Evolutionary conservation across 1,139 yeast species (phyloP).

Genomic region (Suhomyces choctaworum): DNA sequence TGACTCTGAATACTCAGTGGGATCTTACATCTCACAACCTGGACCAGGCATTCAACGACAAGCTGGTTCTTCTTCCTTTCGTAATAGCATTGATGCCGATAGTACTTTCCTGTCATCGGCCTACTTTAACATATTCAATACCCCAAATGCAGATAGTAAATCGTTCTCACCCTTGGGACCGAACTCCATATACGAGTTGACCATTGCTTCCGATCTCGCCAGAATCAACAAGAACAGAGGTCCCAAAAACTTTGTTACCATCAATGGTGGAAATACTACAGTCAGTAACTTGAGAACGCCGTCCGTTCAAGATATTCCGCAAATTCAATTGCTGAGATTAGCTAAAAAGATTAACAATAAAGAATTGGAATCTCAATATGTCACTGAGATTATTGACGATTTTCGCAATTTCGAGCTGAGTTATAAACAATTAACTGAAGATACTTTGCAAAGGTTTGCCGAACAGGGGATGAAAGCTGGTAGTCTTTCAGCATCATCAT

Average conservation of each 20-base stretch:
- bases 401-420: conserved; percentile 56
- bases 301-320: conserved; percentile 81
- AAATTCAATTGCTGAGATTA: conserved; percentile 63
- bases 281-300: conserved; percentile 61
- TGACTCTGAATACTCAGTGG: conserved; percentile 28
- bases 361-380: conserved; percentile 43
- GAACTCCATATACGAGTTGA: conserved; percentile 74
- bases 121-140: conserved; percentile 28
- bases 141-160: conserved; percentile 22
- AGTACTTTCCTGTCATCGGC: conserved; percentile 35
- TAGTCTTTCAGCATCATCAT: conserved; percentile 20
- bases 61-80: conserved; percentile 29
- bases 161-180: conserved; percentile 69
- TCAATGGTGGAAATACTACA: conserved; percentile 44
- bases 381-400: conserved; percentile 50
- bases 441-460: conserved; percentile 45
- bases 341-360: conserved; percentile 51
- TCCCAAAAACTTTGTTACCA: conserved; percentile 34
- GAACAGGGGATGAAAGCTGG: conserved; percentile 16
- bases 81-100: conserved; percentile 42
- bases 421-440: conserved; percentile 49
- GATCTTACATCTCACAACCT: conserved; percentile 19
- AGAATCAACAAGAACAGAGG: conserved; percentile 36
- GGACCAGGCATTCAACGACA: conserved; percentile 16
- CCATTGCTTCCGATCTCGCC: conserved; percentile 57